Evolutionary conservation across 1,139 yeast species (phyloP).

Genomic region (Debaryomyces subglobosus): DNA sequence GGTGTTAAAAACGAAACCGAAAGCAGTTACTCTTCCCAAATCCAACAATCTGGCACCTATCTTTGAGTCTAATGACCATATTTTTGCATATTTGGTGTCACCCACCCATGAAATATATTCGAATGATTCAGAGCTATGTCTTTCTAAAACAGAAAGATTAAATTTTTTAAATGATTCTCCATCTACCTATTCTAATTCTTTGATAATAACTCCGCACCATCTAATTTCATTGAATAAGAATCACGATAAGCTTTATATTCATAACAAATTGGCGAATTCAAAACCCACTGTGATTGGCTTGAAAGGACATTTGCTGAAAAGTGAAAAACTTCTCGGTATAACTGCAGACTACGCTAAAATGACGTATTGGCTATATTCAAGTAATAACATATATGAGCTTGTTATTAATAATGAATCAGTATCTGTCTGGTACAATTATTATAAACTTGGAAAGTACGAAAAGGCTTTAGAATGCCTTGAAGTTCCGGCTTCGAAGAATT

Average conservation of each 20-base stretch:
- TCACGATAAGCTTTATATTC: constrained; percentile 21
- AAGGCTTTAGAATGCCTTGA: constrained; percentile 61
- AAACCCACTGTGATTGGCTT: constrained; percentile 16
- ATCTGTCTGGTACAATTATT: constrained; percentile 76
- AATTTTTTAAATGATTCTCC: constrained; percentile 6
- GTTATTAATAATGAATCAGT: constrained; percentile 68
- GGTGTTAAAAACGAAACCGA: constrained; percentile 32
- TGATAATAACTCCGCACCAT: constrained; percentile 31
- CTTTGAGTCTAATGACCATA: constrained; percentile 18
- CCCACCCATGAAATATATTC: constrained; percentile 23
- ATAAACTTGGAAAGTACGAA: constrained; percentile 63
- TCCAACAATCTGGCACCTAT: background rate
- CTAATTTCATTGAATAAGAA: constrained; percentile 22
- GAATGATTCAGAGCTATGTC: constrained; percentile 31
- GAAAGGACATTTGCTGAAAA: constrained; percentile 12
- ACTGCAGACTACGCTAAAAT: constrained; percentile 56
- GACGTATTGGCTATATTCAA: constrained; percentile 26
- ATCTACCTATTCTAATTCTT: constrained; percentile 11
- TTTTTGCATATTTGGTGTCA: constrained; percentile 21
- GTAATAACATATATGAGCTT: constrained; percentile 43
- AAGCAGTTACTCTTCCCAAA: constrained; percentile 9
- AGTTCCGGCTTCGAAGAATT: constrained; percentile 21
- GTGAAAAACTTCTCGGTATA: constrained; percentile 56
- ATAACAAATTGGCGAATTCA: constrained; percentile 27
- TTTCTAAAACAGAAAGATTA: constrained; percentile 23